Evolutionary conservation across 169 alveolate genomes (phyloP).

Genomic region (Nephromyces sp.): DNA sequence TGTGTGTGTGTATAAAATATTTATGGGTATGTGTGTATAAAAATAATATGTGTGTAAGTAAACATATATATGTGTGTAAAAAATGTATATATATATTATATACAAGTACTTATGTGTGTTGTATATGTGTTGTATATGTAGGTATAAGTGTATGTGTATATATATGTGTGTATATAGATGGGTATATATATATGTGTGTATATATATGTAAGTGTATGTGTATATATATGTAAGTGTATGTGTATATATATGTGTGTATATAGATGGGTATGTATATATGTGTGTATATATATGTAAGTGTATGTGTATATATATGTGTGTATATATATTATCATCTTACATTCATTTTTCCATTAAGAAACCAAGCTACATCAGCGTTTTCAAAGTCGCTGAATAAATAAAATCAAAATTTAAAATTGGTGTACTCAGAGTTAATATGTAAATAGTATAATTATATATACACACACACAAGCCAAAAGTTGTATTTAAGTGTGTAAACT

Average conservation of each 20-base stretch:
- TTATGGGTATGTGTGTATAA: neutral
- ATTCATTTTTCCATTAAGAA: conserved; percentile 73
- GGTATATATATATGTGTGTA: neutral
- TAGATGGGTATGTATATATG: neutral
- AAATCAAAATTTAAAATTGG: neutral
- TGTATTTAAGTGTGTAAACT: too few relatives aligned
- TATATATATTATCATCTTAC: conserved; percentile 16
- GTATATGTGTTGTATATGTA: neutral
- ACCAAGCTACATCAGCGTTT: conserved; percentile 65
- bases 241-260: neutral
- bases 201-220: neutral
- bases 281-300: neutral
- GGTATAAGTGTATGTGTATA: neutral
- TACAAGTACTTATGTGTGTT: neutral
- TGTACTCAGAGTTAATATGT: neutral
- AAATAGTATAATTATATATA: neutral
- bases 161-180: neutral
- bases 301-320: neutral
- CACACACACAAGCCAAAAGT: neutral
- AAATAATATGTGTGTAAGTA: neutral
- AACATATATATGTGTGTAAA: neutral
- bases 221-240: neutral
- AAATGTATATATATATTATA: neutral
- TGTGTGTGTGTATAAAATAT: neutral
- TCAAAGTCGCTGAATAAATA: neutral